Percentiles rank a stretch among this genome's conserved stretches.
Conservation (phyloP, 345 rosid genomes). For the Syzygium jambos region DNA sequence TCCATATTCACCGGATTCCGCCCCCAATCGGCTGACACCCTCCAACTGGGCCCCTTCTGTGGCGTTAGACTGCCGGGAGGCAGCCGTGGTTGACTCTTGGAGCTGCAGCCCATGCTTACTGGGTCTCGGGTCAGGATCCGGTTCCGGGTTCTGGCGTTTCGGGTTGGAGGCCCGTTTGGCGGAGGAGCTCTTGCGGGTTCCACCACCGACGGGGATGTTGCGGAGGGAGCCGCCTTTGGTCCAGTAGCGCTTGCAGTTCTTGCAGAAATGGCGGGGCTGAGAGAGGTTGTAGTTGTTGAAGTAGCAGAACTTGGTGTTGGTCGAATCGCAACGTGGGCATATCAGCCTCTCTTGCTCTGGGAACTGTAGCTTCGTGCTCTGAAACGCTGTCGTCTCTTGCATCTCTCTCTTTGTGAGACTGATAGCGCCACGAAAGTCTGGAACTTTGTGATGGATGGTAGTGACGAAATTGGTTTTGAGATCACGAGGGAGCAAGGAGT, state of each 20-base stretch:
- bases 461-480: background rate
- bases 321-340: conserved; percentile 15
- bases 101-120: background rate
- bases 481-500: background rate
- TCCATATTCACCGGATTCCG: background rate
- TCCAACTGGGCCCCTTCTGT: background rate
- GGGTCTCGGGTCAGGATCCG: background rate
- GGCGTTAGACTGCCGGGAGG: background rate
- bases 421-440: background rate
- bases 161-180: conserved; percentile 30
- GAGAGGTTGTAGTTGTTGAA: conserved; percentile 84
- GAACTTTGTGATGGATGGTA: background rate
- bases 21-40: background rate
- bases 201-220: conserved; percentile 91
- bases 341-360: conserved; percentile 73
- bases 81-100: background rate
- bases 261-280: conserved; percentile 47
- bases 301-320: conserved; percentile 92
- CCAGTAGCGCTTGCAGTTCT: conserved; percentile 89
- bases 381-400: conserved; percentile 18
- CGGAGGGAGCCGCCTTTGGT: conserved; percentile 91
- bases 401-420: background rate
- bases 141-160: background rate
- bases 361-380: conserved; percentile 33
- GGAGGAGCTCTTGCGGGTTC: conserved; percentile 48